Base-by-base conservation (phyloP, 2,329 filamentous ascomycete genomes). In the Monosporascus sp. region DNA sequence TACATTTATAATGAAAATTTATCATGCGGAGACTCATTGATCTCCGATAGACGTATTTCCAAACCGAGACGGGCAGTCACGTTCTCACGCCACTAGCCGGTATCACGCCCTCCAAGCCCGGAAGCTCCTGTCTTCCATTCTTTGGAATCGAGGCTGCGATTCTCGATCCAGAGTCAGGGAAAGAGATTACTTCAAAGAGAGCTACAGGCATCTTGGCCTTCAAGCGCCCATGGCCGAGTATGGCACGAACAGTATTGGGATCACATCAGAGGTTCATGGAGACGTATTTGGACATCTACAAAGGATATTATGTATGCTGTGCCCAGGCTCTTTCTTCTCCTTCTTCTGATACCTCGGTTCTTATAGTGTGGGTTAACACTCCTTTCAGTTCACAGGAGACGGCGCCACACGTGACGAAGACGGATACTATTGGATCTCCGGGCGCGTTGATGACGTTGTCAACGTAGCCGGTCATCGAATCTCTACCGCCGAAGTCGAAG, bases 381-480 rank as follows among this genome's bases (percentile, higher is more conserved):
- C 37, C 51, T 40, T n/a, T 4, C 52, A 90, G 86, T 95, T 94
- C 76, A 94, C 90, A 17, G 89, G 89, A 54, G 94, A 99, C 68
- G 94, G 94, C 68, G 94, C 94, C 52, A 94, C 89, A 55, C 89
- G 94, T 68, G 94, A 99, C 71, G 89, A 96, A 74, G 94, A 99
- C 66, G 94, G 94, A 53, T 99, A 97, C 80, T 99, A 97, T 84
- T 99, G 94, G 94, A 99, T 99, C 71, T 90, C 94, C 58, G 94
- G 94, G 60, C 91, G 94, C 72, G 94, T 99, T 51, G 94, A 99
- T 68, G 94, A 99, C 66, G 94, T 99, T 44, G 93, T 99, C 72
- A 99, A 99, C 73, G 94, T 99, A 58, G 94, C 89, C 64, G 94
- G 94, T 27, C 94, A 99, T 74, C 88, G 94, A 71, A 80, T 99